Percentiles rank a stretch among this genome's conserved stretches.
Conservation (phyloP, 2,329 filamentous ascomycete species). For the Aspergillus nomiae region DNA sequence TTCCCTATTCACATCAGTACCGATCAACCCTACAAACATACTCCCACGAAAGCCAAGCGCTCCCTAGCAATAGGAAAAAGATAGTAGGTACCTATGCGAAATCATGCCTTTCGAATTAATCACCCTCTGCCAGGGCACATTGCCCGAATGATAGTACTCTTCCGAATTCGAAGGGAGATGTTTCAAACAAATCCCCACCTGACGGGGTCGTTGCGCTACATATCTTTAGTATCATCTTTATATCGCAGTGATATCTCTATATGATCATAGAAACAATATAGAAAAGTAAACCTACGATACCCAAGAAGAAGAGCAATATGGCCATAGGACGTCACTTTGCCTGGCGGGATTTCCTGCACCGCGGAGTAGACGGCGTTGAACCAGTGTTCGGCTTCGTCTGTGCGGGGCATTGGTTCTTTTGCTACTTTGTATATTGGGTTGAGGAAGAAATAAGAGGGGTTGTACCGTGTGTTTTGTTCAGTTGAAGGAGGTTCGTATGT, state of each 20-base stretch:
- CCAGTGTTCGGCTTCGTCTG: conserved; percentile 53
- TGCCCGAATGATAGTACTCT: conserved; percentile 67
- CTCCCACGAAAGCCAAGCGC: neutral
- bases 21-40: neutral
- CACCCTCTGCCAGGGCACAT: conserved; percentile 93
- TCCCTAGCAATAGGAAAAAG: too few species aligned
- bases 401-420: conserved; percentile 41
- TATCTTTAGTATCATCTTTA: neutral
- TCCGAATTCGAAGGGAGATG: conserved; percentile 65
- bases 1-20: conserved; percentile 28
- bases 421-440: neutral
- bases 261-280: rapidly evolving
- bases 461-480: neutral
- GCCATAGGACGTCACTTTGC: conserved; percentile 85
- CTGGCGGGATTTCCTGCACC: conserved; percentile 79
- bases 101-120: conserved; percentile 86
- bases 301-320: conserved; percentile 65
- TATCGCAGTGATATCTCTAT: neutral
- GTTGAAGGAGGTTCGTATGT: neutral
- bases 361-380: conserved; percentile 73
- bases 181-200: conserved; percentile 89
- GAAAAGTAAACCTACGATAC: conserved; percentile 66
- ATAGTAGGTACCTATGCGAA: conserved; percentile 67
- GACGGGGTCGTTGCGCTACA: conserved; percentile 70
- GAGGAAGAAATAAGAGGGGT: neutral